Base-by-base conservation (phyloP, 257 asterid species). In the Ehretia macrophylla region DNA sequence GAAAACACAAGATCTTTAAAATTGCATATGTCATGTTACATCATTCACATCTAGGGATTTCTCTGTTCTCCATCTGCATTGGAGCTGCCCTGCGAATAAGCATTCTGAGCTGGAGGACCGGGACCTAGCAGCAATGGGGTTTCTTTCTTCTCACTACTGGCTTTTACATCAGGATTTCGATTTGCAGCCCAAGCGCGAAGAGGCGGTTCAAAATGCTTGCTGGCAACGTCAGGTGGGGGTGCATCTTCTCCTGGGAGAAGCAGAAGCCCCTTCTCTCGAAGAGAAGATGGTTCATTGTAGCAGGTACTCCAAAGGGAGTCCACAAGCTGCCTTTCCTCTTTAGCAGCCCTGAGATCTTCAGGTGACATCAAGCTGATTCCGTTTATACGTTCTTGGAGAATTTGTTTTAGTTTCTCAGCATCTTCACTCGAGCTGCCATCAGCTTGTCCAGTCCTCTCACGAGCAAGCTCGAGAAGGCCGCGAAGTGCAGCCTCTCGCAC, bases 401-500 rank as follows among this genome's bases (percentile, higher is more conserved):
- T 63, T 60, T 86, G 86, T 77, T 81, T 93, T 56, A 93, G 73
- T 63, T 77, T 85, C 40, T 68, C 81, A 4, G 78, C 85, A 9
- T 86, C 91, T 67, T 77, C 89, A 8, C 45, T 64, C 5, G 71
- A 51, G 37, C 50, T 32, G 10, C 40, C 68, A 20, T 22, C 61
- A 1, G 62, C 42, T 40, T 68, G 73, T 10, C 64, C 86, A 14
- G 71, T 54, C 42, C 48, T 75, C 60, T 75, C 75, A 51, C 55
- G 68, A 5, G 89, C 81, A 35, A 93, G 77, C 57, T 79, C 87
- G 17, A 93, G 95, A 44, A 93, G 91, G 35, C 83, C 80, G n/a
- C 75, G 69, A 4, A 93, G 92, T 20, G 95, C 94, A 59, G 83
- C 96, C 81, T 89, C 99, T 27, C 96, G 83, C 0, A 93, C 88